Evolutionary conservation across 768 basidiomycete species (phyloP), one percentile per base, ranked within the genome.

Genomic region (Leucocoprinus leucothites): DNA sequence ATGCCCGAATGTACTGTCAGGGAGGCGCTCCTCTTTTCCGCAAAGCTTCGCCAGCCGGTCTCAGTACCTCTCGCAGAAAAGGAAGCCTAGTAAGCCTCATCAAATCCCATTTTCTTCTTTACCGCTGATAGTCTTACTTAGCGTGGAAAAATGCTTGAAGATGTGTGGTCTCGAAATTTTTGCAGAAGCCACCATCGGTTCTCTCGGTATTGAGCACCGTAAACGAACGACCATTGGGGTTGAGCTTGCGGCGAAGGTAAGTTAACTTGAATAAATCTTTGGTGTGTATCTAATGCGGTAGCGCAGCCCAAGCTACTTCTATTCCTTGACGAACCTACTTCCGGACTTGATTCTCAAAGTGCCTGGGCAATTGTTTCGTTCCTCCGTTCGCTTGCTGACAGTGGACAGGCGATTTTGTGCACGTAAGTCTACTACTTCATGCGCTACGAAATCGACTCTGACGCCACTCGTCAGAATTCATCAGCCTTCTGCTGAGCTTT

Each of bases 251-350:
- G 90, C 92, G 19, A 94, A 92, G 69, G 83, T 91, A 65, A 19
- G 55, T 31, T n/a, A 14, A 5, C 5, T 11, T 5, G 31, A 31
- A 11, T 11, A 19, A 2, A 38, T 19, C 1, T 2, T 16, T 14
- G 11, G 14, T 19, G 40, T 42, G 22, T n/a, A 28, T 22, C 22
- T 35, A 5, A 28, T n/a, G 16, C 9, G 1, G 14, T 60, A 67
- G 65, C 60, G 7, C 53, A 84, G 84, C 93, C 91, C 0, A 84
- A 84, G 64, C 74, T 94, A 0, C 74, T 96, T 0, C 77, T 95
- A 18, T 95, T 95, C 79, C 72, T 94, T 49, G 93, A 94, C 64
- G 92, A 95, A 66, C 94, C 94, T 0, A 95, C 94, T 0, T 86
- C 89, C 18, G 91, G 92, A 51, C 78, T 94, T 13, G 91, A 93